Evolutionary conservation across 371 early-diverging fungal genomes (phyloP), one percentile per base, ranked within the genome.

Genomic region (Mucor sp.): DNA sequence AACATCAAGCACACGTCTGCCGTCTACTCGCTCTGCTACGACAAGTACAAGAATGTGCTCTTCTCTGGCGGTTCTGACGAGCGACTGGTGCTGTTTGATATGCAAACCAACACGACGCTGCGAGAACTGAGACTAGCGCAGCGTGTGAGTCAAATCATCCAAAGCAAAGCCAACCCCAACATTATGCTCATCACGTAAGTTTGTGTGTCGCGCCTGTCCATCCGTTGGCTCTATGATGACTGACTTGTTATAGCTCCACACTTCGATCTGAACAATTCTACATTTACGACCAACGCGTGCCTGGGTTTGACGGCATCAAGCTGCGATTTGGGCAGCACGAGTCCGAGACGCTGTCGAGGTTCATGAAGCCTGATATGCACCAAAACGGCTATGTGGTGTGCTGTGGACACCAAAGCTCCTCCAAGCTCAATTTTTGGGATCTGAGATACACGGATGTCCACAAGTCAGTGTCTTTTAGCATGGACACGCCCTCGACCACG

Each of bases 361-460:
- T 75, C 37, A 64, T 75, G 17, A 65, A 66, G 9, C 80, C 80
- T 1, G 82, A 82, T 65, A 73, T 78, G 70, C 78, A 79, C 39
- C 57, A 68, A 6, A 74, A 79, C 60, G 80, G 82, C 21, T 79
- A 78, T 33, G 76, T 66, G 41, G 74, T 82, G 0, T 74, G 66
- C 25, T 78, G 78, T 44, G 79, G 79, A 9, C 65, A 72, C 39
- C 75, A 76, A 41, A 32, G 59, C 7, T 69, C 67, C 4, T 32
- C 71, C 4, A 77, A 75, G 56, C 56, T 79, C 2, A 71, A 79
- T 35, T 79, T 82, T 48, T 82, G 82, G 82, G 81, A 80, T 59
- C 56, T 77, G 1, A 67, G 81, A 11, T 80, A 77, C 30, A 61
- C 32, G 5, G 71, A 71, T 19, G 80, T 75, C 4, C 21, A 55